Base-by-base conservation (phyloP, 441 rosid genomes). In the Populus hybrid region DNA sequence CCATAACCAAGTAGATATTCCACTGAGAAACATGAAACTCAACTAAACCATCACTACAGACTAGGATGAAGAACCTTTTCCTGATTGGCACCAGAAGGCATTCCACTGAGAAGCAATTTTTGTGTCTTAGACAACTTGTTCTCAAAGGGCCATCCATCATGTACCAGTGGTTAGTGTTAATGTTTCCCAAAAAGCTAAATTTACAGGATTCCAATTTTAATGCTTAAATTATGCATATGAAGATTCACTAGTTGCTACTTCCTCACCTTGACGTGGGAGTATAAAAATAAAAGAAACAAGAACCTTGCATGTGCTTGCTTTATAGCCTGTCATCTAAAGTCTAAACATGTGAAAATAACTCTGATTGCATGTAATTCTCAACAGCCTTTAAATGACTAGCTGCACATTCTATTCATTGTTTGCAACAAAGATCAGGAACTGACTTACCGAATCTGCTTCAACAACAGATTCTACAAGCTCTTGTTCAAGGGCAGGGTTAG, bases 401-500 rank as follows among this genome's bases (percentile, higher is more conserved):
- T 7, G 31, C 31, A 45, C 21, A 16, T 63, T 71, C 7, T 10
- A 33, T 14, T 72, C 33, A 36, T 31, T 45, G 6, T 24, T 63
- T 0, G 50, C 53, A 50, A 66, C 12, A 75, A 69, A 56, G 61
- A 73, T 72, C 18, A 74, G 66, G 71, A 71, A 75, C 36, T 7
- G 69, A 80, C 96, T 86, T 87, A 92, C 94, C 36, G 93, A 79
- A 74, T 90, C 98, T 26, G 83, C 88, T 86, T 94, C 99, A 20
- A 93, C 84, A 29, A 91, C 84, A 1, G 75, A 78, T 81, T 91
- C 97, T 45, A 89, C 78, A 68, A 95, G 93, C 88, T 92, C 97
- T 75, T 89, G 91, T 67, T 95, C 99, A 6, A 95, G 93, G 28
- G 83, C 78, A 80, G 92, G 93, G 82, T 89, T 83, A 70, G 82